Base-by-base conservation (phyloP, 768 basidiomycete genomes). In the Antrodiella citrinella region DNA sequence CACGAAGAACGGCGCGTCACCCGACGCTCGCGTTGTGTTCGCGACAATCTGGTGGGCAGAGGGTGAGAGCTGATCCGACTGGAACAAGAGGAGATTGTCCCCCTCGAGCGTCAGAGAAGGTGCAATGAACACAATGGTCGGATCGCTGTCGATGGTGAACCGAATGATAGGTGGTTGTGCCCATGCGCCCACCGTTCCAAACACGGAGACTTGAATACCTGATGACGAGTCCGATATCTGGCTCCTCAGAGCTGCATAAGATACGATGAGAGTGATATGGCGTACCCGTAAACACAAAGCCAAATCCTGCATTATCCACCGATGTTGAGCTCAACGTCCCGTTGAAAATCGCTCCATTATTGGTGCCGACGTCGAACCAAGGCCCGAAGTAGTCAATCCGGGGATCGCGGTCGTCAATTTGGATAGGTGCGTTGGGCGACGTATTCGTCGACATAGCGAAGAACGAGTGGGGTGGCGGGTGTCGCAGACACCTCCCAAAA, bases 201-300 rank as follows among this genome's bases (percentile, higher is more conserved):
- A 60, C 7, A 60, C 57, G 9, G 43, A 45, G 18, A 60, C 42
- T n/a, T 44, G 45, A 23, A 50, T 51, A 13, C 59, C 57, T 56
- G 41, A 12, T 26, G 20, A 19, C 19, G n/a, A n/a, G n/a, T n/a
- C n/a, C n/a, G n/a, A n/a, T n/a, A n/a, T n/a, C n/a, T n/a, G n/a
- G n/a, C n/a, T n/a, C n/a, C n/a, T n/a, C n/a, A n/a, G n/a, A n/a
- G n/a, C n/a, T n/a, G 38, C 46, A 54, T 13, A 23, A 7, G 19
- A n/a, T 25, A 20, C 4, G 18, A 26, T 7, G 23, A 30, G 2
- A 39, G 22, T 13, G 45, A 44, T 13, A 20, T 18, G 4, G 35
- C 42, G 12, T 40, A 44, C 46, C 49, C 11, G 38, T 45, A 20
- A 47, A 47, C 19, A 53, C 26, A 20, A 48, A 51, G 23, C 19